Evolutionary conservation across 1,139 yeast genomes (phyloP), one percentile per base, ranked within the genome.

Genomic region (Sugiyamaella xylanicola): DNA sequence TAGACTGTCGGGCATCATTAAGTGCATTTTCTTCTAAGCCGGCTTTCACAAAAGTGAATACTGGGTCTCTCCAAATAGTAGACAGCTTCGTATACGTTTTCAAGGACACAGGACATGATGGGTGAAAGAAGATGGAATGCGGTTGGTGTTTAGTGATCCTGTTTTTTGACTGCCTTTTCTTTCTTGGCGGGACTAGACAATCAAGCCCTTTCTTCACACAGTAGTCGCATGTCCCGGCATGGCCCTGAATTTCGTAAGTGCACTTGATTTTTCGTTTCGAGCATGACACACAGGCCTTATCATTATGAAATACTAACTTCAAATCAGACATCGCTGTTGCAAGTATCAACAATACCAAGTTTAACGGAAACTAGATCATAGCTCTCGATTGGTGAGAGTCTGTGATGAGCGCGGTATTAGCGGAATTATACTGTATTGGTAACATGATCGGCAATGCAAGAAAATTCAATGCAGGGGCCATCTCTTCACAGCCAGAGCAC

Each of bases 391-490:
- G 9, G 8, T 25, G 29, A 25, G 9, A 5, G 29, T 25, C 8
- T 9, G 9, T 25, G 29, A 5, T 25, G 29, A 25, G 29, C 9
- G 29, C 44, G 44, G 44, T 41, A 13, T 41, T 21, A 20, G 15
- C 44, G 44, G 44, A 15, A 41, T 41, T 41, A 41, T 41, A 41
- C 44, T 41, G 13, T n/a, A 15, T 44, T 8, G 27, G 46, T 42
- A 42, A 7, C 29, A 42, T 20, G 46, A 42, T 25, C 46, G 29
- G 3, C 22, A 20, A 21, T 11, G 20, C 15, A 20, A 4, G 46
- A 13, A n/a, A n/a, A n/a, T n/a, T n/a, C n/a, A n/a, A n/a, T n/a
- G n/a, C n/a, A n/a, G n/a, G n/a, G n/a, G n/a, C n/a, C n/a, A n/a
- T n/a, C n/a, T n/a, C n/a, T n/a, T n/a, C n/a, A n/a, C n/a, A n/a